These are phyloP conservation scores for Orbilia blumenaviensis DNA, from an alignment of 2,329 filamentous ascomycete species.

Conservation along the genomic window DNA sequence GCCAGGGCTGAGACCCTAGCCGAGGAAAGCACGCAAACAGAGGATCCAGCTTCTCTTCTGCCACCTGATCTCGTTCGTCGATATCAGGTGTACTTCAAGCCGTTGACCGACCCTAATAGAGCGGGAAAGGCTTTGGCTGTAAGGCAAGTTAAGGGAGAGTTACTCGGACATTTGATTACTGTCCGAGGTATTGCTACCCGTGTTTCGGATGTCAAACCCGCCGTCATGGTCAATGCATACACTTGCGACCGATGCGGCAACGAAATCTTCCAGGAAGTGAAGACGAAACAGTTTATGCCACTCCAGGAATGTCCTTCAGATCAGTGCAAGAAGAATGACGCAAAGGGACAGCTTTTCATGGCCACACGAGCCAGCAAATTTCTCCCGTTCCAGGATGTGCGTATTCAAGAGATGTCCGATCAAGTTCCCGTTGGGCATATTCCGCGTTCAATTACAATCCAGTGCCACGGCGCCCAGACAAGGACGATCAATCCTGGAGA, in stretches of 20 bases:
- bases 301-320: conserved; percentile 84
- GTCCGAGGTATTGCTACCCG: conserved; percentile 92
- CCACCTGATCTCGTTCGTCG: conserved; percentile 89
- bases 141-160: conserved; percentile 88
- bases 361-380: conserved; percentile 98
- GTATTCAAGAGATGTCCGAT: conserved; percentile 99
- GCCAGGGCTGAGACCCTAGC: conserved; percentile 80
- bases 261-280: conserved; percentile 96
- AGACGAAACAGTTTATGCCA: conserved; percentile 87
- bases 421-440: conserved; percentile 98
- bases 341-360: conserved; percentile 90
- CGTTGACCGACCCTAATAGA: conserved; percentile 72
- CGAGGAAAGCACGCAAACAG: conserved; percentile 68
- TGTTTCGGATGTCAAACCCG: conserved; percentile 96
- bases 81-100: conserved; percentile 97
- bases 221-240: conserved; percentile 97
- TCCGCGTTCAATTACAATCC: conserved; percentile 85
- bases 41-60: conserved; percentile 80
- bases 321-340: conserved; percentile 89
- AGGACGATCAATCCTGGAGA: conserved; percentile 92
- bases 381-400: conserved; percentile 95
- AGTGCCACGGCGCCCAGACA: conserved; percentile 87
- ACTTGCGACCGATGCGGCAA: conserved; percentile 95
- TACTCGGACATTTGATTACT: conserved; percentile 92
- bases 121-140: conserved; percentile 80